Base-by-base conservation (phyloP, 257 asterid genomes). In the Galeopsis tetrahit region DNA sequence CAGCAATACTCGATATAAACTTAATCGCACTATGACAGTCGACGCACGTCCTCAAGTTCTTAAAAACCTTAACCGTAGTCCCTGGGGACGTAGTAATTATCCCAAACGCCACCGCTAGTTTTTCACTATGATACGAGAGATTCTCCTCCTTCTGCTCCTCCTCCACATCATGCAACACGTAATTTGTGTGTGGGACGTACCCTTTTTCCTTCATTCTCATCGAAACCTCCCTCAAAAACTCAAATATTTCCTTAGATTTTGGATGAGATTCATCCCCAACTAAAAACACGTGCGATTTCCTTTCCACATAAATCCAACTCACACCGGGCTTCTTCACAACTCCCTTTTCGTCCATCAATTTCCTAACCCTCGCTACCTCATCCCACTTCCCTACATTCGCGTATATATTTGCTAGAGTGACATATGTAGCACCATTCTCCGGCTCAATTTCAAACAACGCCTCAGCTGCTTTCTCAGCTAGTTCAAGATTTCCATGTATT, bases 21-120 rank as follows among this genome's bases (percentile, higher is more conserved):
- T 88, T 90, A 38, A 90, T 87, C 2, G 96, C 96, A 8, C 85
- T 68, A 67, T 90, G 97, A 63, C 96, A 90, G 43, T 90, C 97
- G 0, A 86, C 93, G 32, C 97, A 90, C n/a, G 87, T 90, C 35
- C 97, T 75, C 40, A 88, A 76, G 71, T 90, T 90, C 93, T 90
- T 90, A 86, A 88, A 90, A 36, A 90, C 86, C 83, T 90, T 90
- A 36, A 90, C 32, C n/a, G 80, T 74, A 28, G 86, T 82, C 9
- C 90, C 90, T 0, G 80, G 71, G 0, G 83, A 84, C 6, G 87
- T 85, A 55, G 88, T 75, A 36, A 90, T 80, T 56, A 90, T 82
- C 17, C 92, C 96, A 35, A 84, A 88, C 0, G 92, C 95, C 64
- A 88, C 95, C 3, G 95, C 96, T 8, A 90, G 89, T 70, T 88